Conservation (phyloP, 371 early-diverging fungal genomes). For the Mortierella polycephala region DNA sequence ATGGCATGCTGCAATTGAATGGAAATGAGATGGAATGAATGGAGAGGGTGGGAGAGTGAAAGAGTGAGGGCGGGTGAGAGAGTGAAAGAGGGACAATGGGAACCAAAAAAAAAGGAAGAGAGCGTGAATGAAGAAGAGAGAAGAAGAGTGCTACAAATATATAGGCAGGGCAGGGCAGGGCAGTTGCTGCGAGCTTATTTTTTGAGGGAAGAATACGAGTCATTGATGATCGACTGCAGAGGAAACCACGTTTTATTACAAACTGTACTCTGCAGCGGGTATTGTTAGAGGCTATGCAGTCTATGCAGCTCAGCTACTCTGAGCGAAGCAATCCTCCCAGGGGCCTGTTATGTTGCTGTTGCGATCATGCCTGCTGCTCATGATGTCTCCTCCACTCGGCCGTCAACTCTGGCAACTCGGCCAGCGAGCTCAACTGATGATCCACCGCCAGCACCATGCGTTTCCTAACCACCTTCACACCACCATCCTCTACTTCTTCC, state of each 20-base stretch:
- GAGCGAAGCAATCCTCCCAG: too few species aligned
- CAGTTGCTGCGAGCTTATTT: too few species aligned
- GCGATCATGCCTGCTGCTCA: too few species aligned
- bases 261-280: too few species aligned
- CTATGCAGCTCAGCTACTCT: too few species aligned
- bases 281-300: too few species aligned
- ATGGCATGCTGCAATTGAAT: background rate
- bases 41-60: background rate
- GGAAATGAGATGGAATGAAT: background rate
- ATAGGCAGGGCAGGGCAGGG: background rate
- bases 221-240: too few species aligned
- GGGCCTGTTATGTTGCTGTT: too few species aligned
- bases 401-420: conserved; percentile 34
- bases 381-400: conserved; percentile 25
- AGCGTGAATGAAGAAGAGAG: background rate
- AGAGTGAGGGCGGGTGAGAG: too few species aligned
- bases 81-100: background rate
- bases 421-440: conserved; percentile 30
- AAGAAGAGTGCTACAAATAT: background rate
- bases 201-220: too few species aligned
- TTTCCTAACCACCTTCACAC: background rate
- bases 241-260: too few species aligned
- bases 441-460: conserved; percentile 37
- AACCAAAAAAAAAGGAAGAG: background rate
- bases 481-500: background rate